These are phyloP conservation scores for Hygrophorus russula DNA, from an alignment of 768 basidiomycete genomes.

Conservation along the genomic window DNA sequence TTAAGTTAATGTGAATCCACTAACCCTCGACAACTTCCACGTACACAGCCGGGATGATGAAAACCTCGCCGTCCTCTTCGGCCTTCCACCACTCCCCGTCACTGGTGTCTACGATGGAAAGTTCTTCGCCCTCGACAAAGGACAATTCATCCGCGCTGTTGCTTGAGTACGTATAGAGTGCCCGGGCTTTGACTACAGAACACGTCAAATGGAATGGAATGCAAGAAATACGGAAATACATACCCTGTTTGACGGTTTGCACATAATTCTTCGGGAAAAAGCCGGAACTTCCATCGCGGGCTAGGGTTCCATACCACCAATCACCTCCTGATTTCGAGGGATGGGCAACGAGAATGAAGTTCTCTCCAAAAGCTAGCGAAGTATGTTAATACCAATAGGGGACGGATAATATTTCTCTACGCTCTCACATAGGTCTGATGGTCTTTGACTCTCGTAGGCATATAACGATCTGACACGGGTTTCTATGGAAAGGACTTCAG, in stretches of 20 bases:
- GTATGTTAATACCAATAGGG: neutral
- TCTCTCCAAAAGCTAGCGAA: constrained; percentile 62
- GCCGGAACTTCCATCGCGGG: constrained; percentile 58
- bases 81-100: constrained; percentile 97
- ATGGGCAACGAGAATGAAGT: constrained; percentile 67
- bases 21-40: constrained; percentile 84
- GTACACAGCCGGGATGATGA: constrained; percentile 88
- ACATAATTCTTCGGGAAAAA: constrained; percentile 91
- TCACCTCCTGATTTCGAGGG: constrained; percentile 79
- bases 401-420: neutral
- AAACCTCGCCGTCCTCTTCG: constrained; percentile 75
- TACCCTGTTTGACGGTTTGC: constrained; percentile 57
- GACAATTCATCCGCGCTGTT: constrained; percentile 72
- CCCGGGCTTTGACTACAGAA: constrained; percentile 53
- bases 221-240: constrained; percentile 15
- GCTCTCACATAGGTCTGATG: constrained; percentile 80
- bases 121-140: constrained; percentile 68
- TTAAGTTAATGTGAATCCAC: constrained; percentile 47
- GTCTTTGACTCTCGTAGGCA: constrained; percentile 74
- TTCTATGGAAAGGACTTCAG: constrained; percentile 29
- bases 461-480: constrained; percentile 73
- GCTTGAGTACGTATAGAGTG: constrained; percentile 69
- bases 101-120: constrained; percentile 70
- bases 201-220: constrained; percentile 4
- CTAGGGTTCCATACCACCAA: constrained; percentile 85